phyloP scores from a whole-genome alignment of 2,329 filamentous ascomycete species.

The Pseudocercospora vitis region DNA sequence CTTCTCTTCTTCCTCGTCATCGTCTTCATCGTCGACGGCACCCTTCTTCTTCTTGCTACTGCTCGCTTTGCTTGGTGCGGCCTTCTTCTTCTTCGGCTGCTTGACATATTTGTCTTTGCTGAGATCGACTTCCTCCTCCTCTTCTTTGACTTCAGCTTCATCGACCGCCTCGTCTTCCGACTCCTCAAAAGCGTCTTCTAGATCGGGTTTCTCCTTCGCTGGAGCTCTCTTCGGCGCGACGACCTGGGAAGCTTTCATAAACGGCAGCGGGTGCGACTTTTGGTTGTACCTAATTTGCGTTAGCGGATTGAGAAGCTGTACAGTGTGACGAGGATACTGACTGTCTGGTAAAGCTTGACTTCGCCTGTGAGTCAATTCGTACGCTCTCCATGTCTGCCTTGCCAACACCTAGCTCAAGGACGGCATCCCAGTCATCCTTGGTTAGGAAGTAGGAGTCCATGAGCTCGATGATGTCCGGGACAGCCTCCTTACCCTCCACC shows the following conservation, averaged over 20 bases:
- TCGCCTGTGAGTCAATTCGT: slow-evolving; percentile 80
- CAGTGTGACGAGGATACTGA: slow-evolving; percentile 54
- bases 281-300: slow-evolving; percentile 68
- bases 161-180: slow-evolving; percentile 66
- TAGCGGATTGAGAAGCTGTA: slow-evolving; percentile 18
- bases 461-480: slow-evolving; percentile 80
- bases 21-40: slow-evolving; percentile 62
- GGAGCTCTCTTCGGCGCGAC: slow-evolving; percentile 68
- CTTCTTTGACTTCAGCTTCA: slow-evolving; percentile 49
- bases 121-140: slow-evolving; percentile 70
- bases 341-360: slow-evolving; percentile 83
- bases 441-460: slow-evolving; percentile 98
- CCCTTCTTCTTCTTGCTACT: slow-evolving; percentile 62
- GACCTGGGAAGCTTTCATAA: slow-evolving; percentile 87
- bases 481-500: slow-evolving; percentile 75
- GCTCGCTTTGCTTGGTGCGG: slow-evolving; percentile 50
- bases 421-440: slow-evolving; percentile 88
- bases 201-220: slow-evolving; percentile 78
- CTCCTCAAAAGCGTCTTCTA: slow-evolving; percentile 94
- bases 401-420: slow-evolving; percentile 87
- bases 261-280: slow-evolving; percentile 84
- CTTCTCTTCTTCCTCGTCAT: slow-evolving; percentile 40
- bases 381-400: slow-evolving; percentile 73
- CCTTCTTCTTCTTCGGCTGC: slow-evolving; percentile 72
- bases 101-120: slow-evolving; percentile 98